Conservation (phyloP, 441 rosid species). For the Adansonia grandidieri region DNA sequence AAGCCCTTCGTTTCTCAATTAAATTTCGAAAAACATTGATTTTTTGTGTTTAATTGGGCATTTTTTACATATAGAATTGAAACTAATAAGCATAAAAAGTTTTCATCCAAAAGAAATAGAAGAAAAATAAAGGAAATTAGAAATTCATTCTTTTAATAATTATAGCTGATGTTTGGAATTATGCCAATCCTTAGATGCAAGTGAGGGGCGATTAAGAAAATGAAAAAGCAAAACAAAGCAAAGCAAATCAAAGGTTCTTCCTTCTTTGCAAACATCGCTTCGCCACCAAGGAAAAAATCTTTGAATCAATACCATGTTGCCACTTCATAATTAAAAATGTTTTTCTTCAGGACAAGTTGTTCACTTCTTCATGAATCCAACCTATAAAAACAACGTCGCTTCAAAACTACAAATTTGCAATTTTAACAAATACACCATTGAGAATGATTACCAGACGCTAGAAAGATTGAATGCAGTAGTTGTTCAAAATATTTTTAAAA, state of each 20-base stretch:
- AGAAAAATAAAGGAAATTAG: background rate
- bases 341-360: too few species aligned
- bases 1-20: background rate
- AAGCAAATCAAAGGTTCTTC: background rate
- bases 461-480: too few species aligned
- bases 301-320: conserved; percentile 12
- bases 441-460: too few species aligned
- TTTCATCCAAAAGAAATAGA: background rate
- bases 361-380: too few species aligned
- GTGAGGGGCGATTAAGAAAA: conserved; percentile 16
- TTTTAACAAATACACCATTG: too few species aligned
- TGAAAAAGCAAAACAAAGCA: background rate
- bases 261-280: background rate
- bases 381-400: too few species aligned
- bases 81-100: background rate
- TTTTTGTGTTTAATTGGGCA: background rate
- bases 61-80: background rate
- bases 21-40: background rate
- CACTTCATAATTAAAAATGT: conserved; percentile 2
- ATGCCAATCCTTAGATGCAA: background rate
- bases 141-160: background rate
- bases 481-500: too few species aligned
- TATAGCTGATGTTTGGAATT: background rate
- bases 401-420: too few species aligned
- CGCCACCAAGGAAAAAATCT: background rate